Percentiles rank a stretch among this genome's conserved stretches.
phyloP scores from a whole-genome alignment of 2,329 filamentous ascomycete species.

The Alternaria metachromatica region DNA sequence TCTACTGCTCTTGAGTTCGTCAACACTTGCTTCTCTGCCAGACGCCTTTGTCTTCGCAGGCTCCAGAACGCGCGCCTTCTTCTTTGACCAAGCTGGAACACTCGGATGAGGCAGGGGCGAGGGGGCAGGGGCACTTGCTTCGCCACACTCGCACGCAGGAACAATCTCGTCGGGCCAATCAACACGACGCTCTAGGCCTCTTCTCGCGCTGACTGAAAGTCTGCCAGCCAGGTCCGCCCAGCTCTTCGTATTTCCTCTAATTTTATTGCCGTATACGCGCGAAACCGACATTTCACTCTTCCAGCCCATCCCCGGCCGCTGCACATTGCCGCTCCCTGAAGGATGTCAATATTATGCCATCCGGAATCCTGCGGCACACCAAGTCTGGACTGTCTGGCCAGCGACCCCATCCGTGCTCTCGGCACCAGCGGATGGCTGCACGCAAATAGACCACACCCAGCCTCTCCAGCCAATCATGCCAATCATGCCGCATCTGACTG shows the following conservation, averaged over 20 bases:
- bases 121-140: constrained; percentile 18
- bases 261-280: background rate
- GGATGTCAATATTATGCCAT: constrained; percentile 8
- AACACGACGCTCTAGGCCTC: constrained; percentile 3
- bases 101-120: constrained; percentile 24
- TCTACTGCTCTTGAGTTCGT: constrained; percentile 3
- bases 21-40: background rate
- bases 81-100: constrained; percentile 2
- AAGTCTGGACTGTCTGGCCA: constrained; percentile 13
- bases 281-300: background rate
- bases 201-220: constrained; percentile 12
- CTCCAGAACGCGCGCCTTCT: constrained; percentile 20
- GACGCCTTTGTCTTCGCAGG: constrained; percentile 3
- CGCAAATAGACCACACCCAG: constrained; percentile 5
- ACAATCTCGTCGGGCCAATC: constrained; percentile 24
- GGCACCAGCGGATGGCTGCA: constrained; percentile 11
- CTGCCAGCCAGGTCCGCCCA: constrained; percentile 10
- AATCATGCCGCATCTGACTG: background rate
- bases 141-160: constrained; percentile 33
- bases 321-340: background rate
- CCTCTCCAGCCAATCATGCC: constrained; percentile 8
- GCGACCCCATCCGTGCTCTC: constrained; percentile 22
- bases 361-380: constrained; percentile 10
- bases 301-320: background rate
- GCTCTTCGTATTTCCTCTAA: constrained; percentile 4